Base-by-base conservation (phyloP, 2,329 filamentous ascomycete species). In the Botryosphaeria agaves region DNA sequence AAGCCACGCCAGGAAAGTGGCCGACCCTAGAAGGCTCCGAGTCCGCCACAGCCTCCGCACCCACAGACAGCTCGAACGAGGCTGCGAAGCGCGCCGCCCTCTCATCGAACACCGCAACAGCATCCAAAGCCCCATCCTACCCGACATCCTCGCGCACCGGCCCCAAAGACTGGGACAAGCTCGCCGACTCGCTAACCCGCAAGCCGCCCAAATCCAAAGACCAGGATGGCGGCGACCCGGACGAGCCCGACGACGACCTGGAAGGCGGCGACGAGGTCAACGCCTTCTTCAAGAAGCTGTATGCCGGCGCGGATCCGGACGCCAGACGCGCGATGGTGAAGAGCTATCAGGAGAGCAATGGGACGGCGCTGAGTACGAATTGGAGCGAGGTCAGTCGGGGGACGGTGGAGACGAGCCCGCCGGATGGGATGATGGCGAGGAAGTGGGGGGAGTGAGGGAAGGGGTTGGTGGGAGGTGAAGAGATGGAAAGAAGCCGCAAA, bases 291-390 rank as follows among this genome's bases (percentile, higher is more conserved):
- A 89, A 91, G 63, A 75, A 78, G 45, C 62, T 98, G 2, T 95
- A 87, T 57, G 72, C 77, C 38, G 64, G 61, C 20, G 74, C 82
- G 0, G 73, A 77, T 29, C 71, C 76, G 0, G 87, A 98, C 42
- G 81, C 82, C 34, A 73, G 74, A 47, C 72, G 84, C 2, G 89
- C 89, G 6, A 98, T 98, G 89, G 82, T 91, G 72, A 98, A 98
- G 69, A 92, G 82, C 48, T 95, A 82, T 46, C 66, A 73, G 9
- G 87, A 98, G 62, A 94, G 85, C 53, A 89, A 91, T 42, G 89
- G 89, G 4, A 98, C 89, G 0, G 70, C 80, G 3, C 59, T 98
- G 29, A 94, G 83, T 53, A 98, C 89, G 0, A 83, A 87, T 49
- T 98, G 89, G 89, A 56, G 59, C 7, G 79, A 92, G 37, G 87